Evolutionary conservation across 139 green algal genomes (phyloP).

Genomic region (Chlamydomonas schloesseri): DNA sequence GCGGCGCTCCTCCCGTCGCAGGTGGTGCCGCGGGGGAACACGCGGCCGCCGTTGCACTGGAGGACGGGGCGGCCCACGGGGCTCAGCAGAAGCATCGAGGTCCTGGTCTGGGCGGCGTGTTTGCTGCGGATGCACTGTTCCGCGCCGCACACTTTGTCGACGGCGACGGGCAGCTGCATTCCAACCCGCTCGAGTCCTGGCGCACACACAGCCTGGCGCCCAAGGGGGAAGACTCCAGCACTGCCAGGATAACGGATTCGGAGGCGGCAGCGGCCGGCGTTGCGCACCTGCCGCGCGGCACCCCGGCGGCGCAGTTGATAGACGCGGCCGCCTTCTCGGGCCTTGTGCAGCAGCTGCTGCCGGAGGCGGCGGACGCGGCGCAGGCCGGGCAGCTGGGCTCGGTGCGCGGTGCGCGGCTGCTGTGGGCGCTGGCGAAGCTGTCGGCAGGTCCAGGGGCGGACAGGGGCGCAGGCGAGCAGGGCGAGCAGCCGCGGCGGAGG

Average conservation of each 20-base stretch:
- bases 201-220: too few relatives aligned
- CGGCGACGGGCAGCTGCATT: background rate
- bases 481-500: background rate
- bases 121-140: constrained; percentile 32
- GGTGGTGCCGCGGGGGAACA: too few relatives aligned
- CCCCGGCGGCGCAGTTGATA: background rate
- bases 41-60: too few relatives aligned
- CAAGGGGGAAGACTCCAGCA: too few relatives aligned
- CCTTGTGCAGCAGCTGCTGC: constrained; percentile 5
- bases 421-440: constrained; percentile 42
- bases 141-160: constrained; percentile 28
- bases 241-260: too few relatives aligned
- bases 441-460: background rate
- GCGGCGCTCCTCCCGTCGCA: too few relatives aligned
- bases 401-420: background rate
- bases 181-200: background rate
- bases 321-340: background rate
- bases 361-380: background rate
- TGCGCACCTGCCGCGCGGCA: background rate
- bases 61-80: too few relatives aligned
- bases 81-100: too few relatives aligned
- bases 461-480: background rate
- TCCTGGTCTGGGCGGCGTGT: background rate
- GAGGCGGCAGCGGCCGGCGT: too few relatives aligned
- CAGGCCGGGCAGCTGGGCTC: background rate